Evolutionary conservation across 805 yeast genomes (phyloP), one percentile per base, ranked within the genome.

Genomic region (Yarrowia deformans): DNA sequence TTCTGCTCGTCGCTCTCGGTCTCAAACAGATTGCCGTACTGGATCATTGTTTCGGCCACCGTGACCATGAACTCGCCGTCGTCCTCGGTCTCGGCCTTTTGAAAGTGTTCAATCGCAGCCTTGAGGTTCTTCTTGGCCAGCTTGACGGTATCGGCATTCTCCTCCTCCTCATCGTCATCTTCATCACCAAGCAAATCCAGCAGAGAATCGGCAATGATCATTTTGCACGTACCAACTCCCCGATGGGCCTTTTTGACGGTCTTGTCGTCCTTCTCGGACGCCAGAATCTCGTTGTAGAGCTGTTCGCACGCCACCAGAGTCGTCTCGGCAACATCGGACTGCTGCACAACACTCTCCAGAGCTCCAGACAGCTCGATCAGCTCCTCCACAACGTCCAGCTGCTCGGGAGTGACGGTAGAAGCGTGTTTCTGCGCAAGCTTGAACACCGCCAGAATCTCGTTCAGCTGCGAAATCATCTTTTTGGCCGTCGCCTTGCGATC

Each of bases 1-100:
- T 89, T 90, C 79, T 92, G 97, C 52, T 88, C 90, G 42, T 80
- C 79, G 66, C 89, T 82, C 35, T 89, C 92, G 34, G 85, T 79
- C 9, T 88, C 90, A 70, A 84, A 82, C 64, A 93, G 76, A 73
- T 93, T 93, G 16, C 93, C 97, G 72, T 90, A 79, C 16, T 90
- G 85, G 43, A 94, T 91, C 74, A 86, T 81, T 0, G 97, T 93
- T 77, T 94, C 98, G 0, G 97, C 97, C 56, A 90, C 83, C 74
- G 87, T 85, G 13, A 88, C 97, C 91, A 94, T 90, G 6, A 90
- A 82, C 70, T 88, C 89, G 0, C 97, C 96, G 49, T 89, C 91
- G 56, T 88, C 90, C 19, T 86, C 87, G 64, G 87, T 87, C 76
- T 88, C 85, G 0, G 93, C 89, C 68, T 81, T 79, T 68, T 81